Base-by-base conservation (phyloP, 1,139 yeast species). In the Yamadazyma dushanensis region DNA sequence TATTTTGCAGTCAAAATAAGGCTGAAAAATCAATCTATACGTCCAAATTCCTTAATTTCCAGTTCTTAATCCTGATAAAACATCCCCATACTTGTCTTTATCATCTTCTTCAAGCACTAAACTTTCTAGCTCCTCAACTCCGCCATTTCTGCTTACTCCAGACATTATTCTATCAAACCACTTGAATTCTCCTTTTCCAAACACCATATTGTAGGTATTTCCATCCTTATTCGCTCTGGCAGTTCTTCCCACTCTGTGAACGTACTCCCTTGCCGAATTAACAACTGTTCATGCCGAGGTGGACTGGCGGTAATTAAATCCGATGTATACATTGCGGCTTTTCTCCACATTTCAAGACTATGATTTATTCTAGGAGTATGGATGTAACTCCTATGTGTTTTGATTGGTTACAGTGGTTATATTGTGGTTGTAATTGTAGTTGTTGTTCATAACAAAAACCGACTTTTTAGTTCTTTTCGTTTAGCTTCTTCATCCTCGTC, bases 231-330 rank as follows among this genome's bases (percentile, higher is more conserved):
- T 82, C 1, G 97, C 98, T 61, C 98, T 79, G 1, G 97, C 97
- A 0, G 97, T 90, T 66, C 98, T 80, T 29, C 98, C 98, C 23
- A 90, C 92, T 48, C 98, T 75, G 59, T 92, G 99, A 21, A 92
- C 87, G 50, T 92, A 94, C 52, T 92, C 98, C 46, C 94, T 81
- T 1, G 92, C 76, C 0, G 96, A 85, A 31, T 80, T 75, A 7
- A n/a, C n/a, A n/a, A n/a, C n/a, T n/a, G n/a, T n/a, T n/a, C n/a
- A n/a, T n/a, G n/a, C n/a, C n/a, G n/a, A n/a, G n/a, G n/a, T n/a
- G n/a, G n/a, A n/a, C 25, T n/a, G 10, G 25, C 25, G 25, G 25
- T 22, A n/a, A n/a, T 8, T 14, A 14, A 24, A 24, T 24, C 26
- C 26, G 16, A 24, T 24, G 26, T 10, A 11, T n/a, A 21, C 5